Base-by-base conservation (phyloP, 2,329 filamentous ascomycete genomes). In the Fusarium agapanthi region DNA sequence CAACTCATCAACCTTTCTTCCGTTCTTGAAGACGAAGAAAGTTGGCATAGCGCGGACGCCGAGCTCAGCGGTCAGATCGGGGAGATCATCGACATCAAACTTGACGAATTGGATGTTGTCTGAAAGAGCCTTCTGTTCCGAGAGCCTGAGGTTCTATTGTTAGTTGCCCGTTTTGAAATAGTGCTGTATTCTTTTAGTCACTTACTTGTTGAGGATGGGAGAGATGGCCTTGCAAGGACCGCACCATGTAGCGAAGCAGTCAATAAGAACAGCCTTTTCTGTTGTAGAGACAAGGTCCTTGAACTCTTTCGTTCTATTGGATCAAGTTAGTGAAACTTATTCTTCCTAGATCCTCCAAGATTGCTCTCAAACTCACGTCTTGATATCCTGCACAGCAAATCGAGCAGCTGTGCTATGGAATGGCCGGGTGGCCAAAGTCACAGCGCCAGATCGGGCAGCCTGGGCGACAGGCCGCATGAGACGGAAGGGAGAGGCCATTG, bases 221-320 rank as follows among this genome's bases (percentile, higher is more conserved):
- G 94, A 90, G 78, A 98, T 96, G 78, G 91, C 88, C 87, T 95
- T 97, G 92, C 95, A 98, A 68, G 95, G 95, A 68, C 94, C 95
- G 86, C 95, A 98, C 95, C 95, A 98, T 28, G 71, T 69, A n/a
- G 77, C 77, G 26, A 78, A 78, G 74, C 75, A 76, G 71, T 98
- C 95, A 79, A 98, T 85, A 69, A 98, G 85, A 76, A 97, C 88
- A 73, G 93, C 82, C 59, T 86, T 87, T 79, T 90, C 83, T 61
- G 80, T 75, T 76, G 84, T 78, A 61, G 84, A 80, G 67, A 92
- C 76, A 64, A 88, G 87, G 37, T 81, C 78, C 61, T 88, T 81
- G 82, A 89, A 95, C 35, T 90, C 88, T 30, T 84, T 79, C 79
- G 87, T 88, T 74, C 90, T 93, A 71, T 70, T 61, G 26, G 9